phyloP scores from a whole-genome alignment of 1,139 yeast species.

The Candida neerlandica region DNA sequence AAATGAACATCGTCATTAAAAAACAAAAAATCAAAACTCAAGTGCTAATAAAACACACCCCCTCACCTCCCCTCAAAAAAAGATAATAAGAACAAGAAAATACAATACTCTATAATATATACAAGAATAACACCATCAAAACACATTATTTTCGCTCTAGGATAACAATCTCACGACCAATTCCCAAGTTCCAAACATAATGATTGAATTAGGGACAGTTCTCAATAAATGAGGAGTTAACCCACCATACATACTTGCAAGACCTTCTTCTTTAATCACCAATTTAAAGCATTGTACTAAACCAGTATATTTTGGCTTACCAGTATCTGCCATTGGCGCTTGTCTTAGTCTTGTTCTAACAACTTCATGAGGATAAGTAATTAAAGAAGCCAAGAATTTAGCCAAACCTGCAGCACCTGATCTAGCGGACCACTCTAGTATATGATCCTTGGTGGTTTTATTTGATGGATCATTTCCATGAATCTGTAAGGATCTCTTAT shows the following conservation, averaged over 20 bases:
- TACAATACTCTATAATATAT: slow-evolving; percentile 4
- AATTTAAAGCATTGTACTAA: slow-evolving; percentile 82
- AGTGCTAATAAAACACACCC: slow-evolving; percentile 3
- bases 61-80: background rate
- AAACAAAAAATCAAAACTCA: background rate
- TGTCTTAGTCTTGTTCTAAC: slow-evolving; percentile 95
- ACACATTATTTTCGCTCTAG: slow-evolving; percentile 13
- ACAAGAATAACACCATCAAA: slow-evolving; percentile 7
- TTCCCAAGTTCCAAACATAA: slow-evolving; percentile 99
- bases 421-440: slow-evolving; percentile 91
- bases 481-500: slow-evolving; percentile 53
- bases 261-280: slow-evolving; percentile 87
- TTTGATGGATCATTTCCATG: slow-evolving; percentile 45
- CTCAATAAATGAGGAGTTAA: slow-evolving; percentile 94
- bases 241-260: slow-evolving; percentile 95
- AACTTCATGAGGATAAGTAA: slow-evolving; percentile 97
- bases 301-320: slow-evolving; percentile 86
- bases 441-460: slow-evolving; percentile 61
- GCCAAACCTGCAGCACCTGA: slow-evolving; percentile 99
- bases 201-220: slow-evolving; percentile 96
- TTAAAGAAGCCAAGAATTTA: slow-evolving; percentile 85
- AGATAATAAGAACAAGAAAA: background rate
- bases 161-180: slow-evolving; percentile 74
- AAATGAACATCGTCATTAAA: background rate
- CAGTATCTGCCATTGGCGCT: slow-evolving; percentile 76